Evolutionary conservation across 495 filamentous ascomycete species (phyloP).

Genomic region (Venustampulla echinocandica): DNA sequence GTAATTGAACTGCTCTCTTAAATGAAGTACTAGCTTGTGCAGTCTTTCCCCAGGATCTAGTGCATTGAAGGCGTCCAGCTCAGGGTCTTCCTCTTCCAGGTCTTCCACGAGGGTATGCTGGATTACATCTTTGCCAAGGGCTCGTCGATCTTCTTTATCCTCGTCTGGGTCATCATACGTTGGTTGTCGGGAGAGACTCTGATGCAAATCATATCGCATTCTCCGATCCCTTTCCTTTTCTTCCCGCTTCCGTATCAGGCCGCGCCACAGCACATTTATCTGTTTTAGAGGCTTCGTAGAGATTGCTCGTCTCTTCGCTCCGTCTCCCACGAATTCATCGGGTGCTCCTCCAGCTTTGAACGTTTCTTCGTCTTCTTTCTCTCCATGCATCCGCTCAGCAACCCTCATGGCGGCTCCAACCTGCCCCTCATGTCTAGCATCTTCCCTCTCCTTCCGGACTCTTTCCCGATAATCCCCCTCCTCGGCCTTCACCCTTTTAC

Average conservation of each 20-base stretch:
- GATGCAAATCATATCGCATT: constrained; percentile 61
- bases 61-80: constrained; percentile 76
- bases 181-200: constrained; percentile 43
- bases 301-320: constrained; percentile 35
- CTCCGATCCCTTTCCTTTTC: constrained; percentile 60
- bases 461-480: constrained; percentile 73
- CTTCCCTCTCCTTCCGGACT: constrained; percentile 61
- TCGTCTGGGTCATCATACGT: constrained; percentile 44
- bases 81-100: constrained; percentile 71
- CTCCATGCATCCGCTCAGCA: constrained; percentile 53
- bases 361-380: constrained; percentile 18
- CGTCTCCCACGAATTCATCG: constrained; percentile 16
- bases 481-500: constrained; percentile 56
- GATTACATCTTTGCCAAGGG: constrained; percentile 34
- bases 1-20: constrained; percentile 66
- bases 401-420: constrained; percentile 73
- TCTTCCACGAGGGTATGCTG: constrained; percentile 52
- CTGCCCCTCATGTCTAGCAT: constrained; percentile 55
- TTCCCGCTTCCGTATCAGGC: constrained; percentile 57
- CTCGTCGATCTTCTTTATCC: constrained; percentile 41
- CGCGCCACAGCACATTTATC: constrained; percentile 74
- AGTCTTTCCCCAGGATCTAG: constrained; percentile 57
- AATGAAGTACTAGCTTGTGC: constrained; percentile 50
- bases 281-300: constrained; percentile 40
- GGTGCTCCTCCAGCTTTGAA: constrained; percentile 7